Evolutionary conservation across 2,329 filamentous ascomycete genomes (phyloP), one percentile per base, ranked within the genome.

Genomic region (Penicillium sclerotigenum): DNA sequence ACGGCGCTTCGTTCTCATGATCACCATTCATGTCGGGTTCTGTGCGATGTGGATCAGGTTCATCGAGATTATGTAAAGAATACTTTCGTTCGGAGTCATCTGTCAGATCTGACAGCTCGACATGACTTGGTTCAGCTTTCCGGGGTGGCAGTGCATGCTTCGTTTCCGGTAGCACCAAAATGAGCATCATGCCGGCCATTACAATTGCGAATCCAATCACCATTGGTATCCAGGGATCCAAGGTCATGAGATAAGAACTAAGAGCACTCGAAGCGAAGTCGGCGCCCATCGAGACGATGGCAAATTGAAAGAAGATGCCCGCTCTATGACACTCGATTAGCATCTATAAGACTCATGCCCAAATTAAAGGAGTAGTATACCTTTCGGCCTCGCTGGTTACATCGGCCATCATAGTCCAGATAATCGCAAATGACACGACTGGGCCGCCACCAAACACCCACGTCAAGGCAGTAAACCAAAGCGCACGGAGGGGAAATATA

Each of bases 381-480:
- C 79, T 72, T 64, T 77, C 73, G 20, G 76, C 73, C 4, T 78
- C 73, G 1, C 74, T 77, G 7, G 75, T 76, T n/a, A 81, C 74
- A 61, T 82, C 80, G 0, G 79, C 72, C 60, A 81, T 72, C 76
- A 81, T 80, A 8, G 79, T 81, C 65, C 78, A 73, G 53, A 77
- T 73, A 33, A 81, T 73, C 2, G 79, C 77, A 58, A 75, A 71
- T 2, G 76, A 71, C 4, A 81, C 78, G 13, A 79, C 75, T 7
- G 75, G 71, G 0, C 79, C 79, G 36, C 79, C 80, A 3, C 78
- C 78, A 26, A 81, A 67, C 29, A 80, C 52, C 63, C 73, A 76
- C 31, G 78, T 74, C 26, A 75, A 63, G 7, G 75, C 77, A 0
- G 78, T 79, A 18, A 79, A 62, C 79, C 79, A 82, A 8, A 79